phyloP scores from a whole-genome alignment of 805 yeast genomes.

The Lachancea thermotolerans region DNA sequence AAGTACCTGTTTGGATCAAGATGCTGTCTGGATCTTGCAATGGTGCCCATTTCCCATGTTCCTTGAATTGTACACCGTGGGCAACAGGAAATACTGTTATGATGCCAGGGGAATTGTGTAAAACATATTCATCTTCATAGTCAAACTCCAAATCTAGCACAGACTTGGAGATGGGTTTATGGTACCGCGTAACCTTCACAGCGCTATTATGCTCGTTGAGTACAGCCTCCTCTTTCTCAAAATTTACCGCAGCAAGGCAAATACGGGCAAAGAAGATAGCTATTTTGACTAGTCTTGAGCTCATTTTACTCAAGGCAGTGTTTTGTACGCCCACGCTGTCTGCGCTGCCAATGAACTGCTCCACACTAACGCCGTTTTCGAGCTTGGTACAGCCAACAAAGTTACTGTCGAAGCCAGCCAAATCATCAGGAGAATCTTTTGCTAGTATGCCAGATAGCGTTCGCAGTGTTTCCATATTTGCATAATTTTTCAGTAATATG shows the following conservation, averaged over 20 bases:
- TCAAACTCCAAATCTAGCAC: constrained; percentile 10
- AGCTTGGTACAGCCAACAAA: constrained; percentile 22
- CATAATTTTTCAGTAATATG: constrained; percentile 28
- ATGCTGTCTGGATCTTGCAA: constrained; percentile 25
- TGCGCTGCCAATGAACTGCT: constrained; percentile 25
- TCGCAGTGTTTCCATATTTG: constrained; percentile 19
- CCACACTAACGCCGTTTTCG: constrained; percentile 14
- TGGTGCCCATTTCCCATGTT: constrained; percentile 23
- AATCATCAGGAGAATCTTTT: constrained; percentile 9
- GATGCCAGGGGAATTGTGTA: constrained; percentile 19
- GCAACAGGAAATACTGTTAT: constrained; percentile 25
- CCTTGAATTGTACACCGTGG: constrained; percentile 20
- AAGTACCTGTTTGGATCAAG: constrained; percentile 24
- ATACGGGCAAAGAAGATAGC: constrained; percentile 19
- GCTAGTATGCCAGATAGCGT: constrained; percentile 9
- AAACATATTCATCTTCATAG: constrained; percentile 14
- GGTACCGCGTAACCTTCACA: constrained; percentile 20
- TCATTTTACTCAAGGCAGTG: constrained; percentile 13
- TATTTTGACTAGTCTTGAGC: constrained; percentile 18
- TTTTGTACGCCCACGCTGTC: constrained; percentile 13
- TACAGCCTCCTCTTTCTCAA: neutral
- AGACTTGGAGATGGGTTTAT: constrained; percentile 9
- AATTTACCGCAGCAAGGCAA: constrained; percentile 16
- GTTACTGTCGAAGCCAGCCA: constrained; percentile 23
- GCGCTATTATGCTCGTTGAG: constrained; percentile 10